Evolutionary conservation across 345 rosid genomes (phyloP), one percentile per base, ranked within the genome.

Genomic region (Eucalyptus erythrocorys): DNA sequence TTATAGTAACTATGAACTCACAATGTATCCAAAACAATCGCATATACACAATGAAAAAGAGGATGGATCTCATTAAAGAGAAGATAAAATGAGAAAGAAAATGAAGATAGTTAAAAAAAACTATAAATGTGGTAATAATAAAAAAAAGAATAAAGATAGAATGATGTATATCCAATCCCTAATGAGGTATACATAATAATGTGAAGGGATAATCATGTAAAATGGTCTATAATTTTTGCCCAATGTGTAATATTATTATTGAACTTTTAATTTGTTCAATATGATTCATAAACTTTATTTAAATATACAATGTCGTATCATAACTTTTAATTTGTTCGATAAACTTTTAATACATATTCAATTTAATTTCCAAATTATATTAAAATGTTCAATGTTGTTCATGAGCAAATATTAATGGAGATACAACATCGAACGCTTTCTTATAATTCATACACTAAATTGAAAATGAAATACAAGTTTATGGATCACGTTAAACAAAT

Each of bases 191-290:
- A 1, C 27, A 27, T 37, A 19, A 37, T 71, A 37, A 21, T 71
- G 45, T 4, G 3, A 37, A 19, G 4, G n/a, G 16, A 27, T 26
- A 59, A 59, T 26, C 27, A 59, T 3, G 27, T 1, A 59, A n/a
- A 59, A 59, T 27, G 8, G 2, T 61, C 8, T 8, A 5, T 27
- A 30, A 13, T 27, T 61, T 61, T 61, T 3, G 7, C 0, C 0
- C 4, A 13, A 27, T 27, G 0, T 61, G 0, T 8, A 12, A 12
- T 59, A 27, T 59, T 1, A 5, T 26, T 0, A 0, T 11, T 59
- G 0, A 59, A 59, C 7, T 59, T 59, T 59, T 59, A 26, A 59
- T 5, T 59, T 1, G 0, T 59, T 59, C 0, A 26, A 59, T 59
- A 27, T 10, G 0, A 24, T 59, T 4, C 2, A 2, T 59, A 27